phyloP scores from a whole-genome alignment of 306 rosid genomes.

The Trifolium subterraneum region DNA sequence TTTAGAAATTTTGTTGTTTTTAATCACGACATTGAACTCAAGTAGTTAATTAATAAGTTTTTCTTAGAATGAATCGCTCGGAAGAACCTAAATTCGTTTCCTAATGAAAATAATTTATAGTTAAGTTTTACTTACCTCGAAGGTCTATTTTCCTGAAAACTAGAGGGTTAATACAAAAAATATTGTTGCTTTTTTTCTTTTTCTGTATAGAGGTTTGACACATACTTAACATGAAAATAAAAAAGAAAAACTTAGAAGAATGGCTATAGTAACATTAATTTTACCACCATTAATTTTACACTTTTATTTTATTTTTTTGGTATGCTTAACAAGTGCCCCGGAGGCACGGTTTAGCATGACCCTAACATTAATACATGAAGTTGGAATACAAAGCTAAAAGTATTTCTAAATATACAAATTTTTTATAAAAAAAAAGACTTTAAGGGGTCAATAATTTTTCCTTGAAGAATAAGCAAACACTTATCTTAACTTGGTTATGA shows the following conservation, averaged over 20 bases:
- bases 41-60: no score
- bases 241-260: slow-evolving; percentile 21
- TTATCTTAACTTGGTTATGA: slow-evolving; percentile 18
- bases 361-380: not conserved
- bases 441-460: slow-evolving; percentile 22
- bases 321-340: no score
- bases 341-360: no score
- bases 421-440: not conserved
- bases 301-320: no score
- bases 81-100: no score
- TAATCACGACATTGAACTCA: no score
- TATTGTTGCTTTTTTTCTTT: no score
- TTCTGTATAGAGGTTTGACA: not conserved
- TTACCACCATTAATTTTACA: no score
- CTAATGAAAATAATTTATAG: no score
- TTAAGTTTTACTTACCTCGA: accelerated
- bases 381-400: not conserved
- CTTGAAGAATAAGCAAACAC: slow-evolving; percentile 41
- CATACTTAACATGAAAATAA: not conserved
- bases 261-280: not conserved
- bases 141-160: no score
- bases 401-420: slow-evolving; percentile 16
- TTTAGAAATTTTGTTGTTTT: slow-evolving; percentile 6
- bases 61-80: no score
- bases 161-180: no score